phyloP scores from a whole-genome alignment of 148 eudicot genomes.

The Linanthus parryae region DNA sequence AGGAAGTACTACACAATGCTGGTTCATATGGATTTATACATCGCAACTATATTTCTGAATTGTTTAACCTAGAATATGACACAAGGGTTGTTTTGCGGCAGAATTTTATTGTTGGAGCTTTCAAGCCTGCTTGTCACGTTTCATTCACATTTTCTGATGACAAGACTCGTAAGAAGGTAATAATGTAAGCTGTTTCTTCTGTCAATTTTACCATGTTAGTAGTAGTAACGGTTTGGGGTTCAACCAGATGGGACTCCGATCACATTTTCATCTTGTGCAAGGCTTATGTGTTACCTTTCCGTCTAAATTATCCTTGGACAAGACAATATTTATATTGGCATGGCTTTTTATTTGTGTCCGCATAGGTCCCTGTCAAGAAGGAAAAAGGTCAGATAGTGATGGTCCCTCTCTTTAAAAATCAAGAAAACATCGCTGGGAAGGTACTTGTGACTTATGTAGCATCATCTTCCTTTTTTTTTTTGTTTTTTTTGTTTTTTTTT shows the following conservation, averaged over 20 bases:
- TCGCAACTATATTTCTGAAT: no score
- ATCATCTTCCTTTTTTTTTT: neutral
- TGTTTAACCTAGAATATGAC: no score
- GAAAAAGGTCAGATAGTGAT: constrained; percentile 52
- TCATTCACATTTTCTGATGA: constrained; percentile 19
- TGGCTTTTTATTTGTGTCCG: neutral
- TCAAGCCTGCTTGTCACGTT: constrained; percentile 22
- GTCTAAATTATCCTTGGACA: neutral
- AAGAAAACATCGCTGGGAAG: constrained; percentile 50
- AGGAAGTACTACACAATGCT: no score
- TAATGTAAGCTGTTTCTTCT: neutral
- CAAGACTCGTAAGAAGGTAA: constrained; percentile 24
- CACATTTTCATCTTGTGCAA: neutral
- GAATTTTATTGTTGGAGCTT: constrained; percentile 26
- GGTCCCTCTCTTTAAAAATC: constrained; percentile 55
- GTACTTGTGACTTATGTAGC: constrained; percentile 13
- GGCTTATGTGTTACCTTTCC: neutral
- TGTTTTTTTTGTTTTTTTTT: no score
- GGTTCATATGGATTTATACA: no score
- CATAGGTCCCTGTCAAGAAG: constrained; percentile 33
- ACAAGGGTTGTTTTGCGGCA: no score
- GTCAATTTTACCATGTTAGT: neutral
- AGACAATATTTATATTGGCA: neutral
- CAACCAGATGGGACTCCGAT: no score
- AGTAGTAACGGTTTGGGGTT: neutral